Evolutionary conservation across 371 early-diverging fungal species (phyloP).

Genomic region (Rhizomucor miehei): DNA sequence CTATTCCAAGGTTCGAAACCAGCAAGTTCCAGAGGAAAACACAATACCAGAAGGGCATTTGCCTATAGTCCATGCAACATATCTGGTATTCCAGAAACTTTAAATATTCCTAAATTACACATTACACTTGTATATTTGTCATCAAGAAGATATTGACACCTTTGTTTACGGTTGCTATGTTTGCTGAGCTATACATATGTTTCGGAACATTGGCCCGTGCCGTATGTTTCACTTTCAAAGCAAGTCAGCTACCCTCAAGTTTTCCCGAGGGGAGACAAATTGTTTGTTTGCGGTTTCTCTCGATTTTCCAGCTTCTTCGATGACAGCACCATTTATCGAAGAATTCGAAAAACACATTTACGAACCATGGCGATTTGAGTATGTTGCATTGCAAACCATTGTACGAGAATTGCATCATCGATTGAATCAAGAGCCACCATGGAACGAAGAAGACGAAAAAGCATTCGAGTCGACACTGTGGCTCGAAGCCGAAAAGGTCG

Average conservation of each 20-base stretch:
- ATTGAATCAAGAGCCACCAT: constrained; percentile 28
- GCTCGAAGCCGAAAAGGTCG: constrained; percentile 85
- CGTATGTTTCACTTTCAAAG: no score
- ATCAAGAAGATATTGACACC: no score
- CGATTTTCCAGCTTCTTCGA: background rate
- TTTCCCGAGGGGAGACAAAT: no score
- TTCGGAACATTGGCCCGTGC: no score
- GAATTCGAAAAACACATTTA: constrained; percentile 57
- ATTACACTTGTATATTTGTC: background rate
- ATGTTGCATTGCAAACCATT: constrained; percentile 35
- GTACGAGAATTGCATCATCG: constrained; percentile 33
- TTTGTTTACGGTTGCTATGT: no score
- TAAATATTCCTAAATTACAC: no score
- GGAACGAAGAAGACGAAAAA: constrained; percentile 67
- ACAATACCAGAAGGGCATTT: constrained; percentile 32
- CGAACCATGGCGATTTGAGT: constrained; percentile 42
- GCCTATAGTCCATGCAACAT: constrained; percentile 49
- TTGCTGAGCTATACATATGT: no score
- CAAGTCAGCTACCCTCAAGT: no score
- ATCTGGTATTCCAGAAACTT: constrained; percentile 37
- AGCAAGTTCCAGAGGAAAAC: constrained; percentile 26
- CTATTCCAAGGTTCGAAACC: constrained; percentile 64
- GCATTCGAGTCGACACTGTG: constrained; percentile 69
- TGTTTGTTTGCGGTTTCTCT: background rate
- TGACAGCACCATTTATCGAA: constrained; percentile 57